These are phyloP conservation scores for Fonsecaea multimorphosa DNA, from an alignment of 2,329 filamentous ascomycete genomes.

Conservation along the genomic window DNA sequence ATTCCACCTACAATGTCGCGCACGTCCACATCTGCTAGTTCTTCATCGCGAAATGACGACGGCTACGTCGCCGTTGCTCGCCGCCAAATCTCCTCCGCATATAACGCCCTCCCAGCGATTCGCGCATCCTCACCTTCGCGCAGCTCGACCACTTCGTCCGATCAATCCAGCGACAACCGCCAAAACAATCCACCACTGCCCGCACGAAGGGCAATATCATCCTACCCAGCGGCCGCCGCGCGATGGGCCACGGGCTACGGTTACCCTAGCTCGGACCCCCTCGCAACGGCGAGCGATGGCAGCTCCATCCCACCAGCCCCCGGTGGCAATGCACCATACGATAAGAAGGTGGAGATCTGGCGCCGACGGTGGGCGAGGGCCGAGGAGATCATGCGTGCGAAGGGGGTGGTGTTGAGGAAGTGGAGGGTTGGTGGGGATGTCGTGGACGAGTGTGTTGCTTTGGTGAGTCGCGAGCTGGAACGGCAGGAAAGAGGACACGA, in stretches of 20 bases:
- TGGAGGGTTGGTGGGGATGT: slow-evolving; percentile 56
- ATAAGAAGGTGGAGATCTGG: slow-evolving; percentile 58
- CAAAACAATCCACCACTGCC: slow-evolving; percentile 44
- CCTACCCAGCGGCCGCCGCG: slow-evolving; percentile 43
- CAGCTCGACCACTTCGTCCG: slow-evolving; percentile 24
- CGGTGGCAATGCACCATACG: slow-evolving; percentile 39
- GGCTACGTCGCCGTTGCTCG: slow-evolving; percentile 39
- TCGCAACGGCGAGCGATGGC: slow-evolving; percentile 7
- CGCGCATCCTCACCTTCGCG: slow-evolving; percentile 37
- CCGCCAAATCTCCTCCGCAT: slow-evolving; percentile 35
- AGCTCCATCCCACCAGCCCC: not conserved
- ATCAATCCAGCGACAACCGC: slow-evolving; percentile 41
- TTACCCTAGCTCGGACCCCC: slow-evolving; percentile 32
- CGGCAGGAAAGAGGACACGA: not conserved
- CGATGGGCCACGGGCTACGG: slow-evolving; percentile 41
- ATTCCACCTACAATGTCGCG: slow-evolving; percentile 36
- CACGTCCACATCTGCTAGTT: slow-evolving; percentile 25
- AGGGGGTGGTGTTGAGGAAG: slow-evolving; percentile 52
- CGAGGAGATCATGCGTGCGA: slow-evolving; percentile 49
- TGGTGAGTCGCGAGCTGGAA: slow-evolving; percentile 50
- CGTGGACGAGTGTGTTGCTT: slow-evolving; percentile 51
- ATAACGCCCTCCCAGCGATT: slow-evolving; percentile 40
- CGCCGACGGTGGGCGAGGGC: slow-evolving; percentile 55
- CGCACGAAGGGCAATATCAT: slow-evolving; percentile 38
- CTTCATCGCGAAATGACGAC: slow-evolving; percentile 30